Base-by-base conservation (phyloP, 2,329 filamentous ascomycete genomes). In the Ophiocordyceps camponoti-floridani region DNA sequence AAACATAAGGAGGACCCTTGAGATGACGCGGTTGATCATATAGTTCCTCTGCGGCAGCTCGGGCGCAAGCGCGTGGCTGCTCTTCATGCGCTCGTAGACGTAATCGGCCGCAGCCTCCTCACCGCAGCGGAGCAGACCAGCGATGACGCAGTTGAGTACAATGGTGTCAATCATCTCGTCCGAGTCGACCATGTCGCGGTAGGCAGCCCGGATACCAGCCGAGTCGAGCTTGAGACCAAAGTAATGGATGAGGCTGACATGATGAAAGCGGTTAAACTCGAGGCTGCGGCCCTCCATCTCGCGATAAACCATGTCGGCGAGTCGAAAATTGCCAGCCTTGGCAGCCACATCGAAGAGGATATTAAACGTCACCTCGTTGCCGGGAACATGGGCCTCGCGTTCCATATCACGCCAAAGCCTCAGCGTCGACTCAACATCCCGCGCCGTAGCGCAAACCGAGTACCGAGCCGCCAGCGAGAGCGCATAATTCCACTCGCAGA, bases 351-450 rank as follows among this genome's bases (percentile, higher is more conserved):
- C 84, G 53, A 94, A 95, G 12, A 98, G 71, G 42, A 95, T 82
- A 56, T 91, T 94, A 62, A 98, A 93, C 0, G 89, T 94, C n/a
- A 87, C 80, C 43, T 77, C 70, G 52, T 82, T 83, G 33, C 74
- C 79, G 51, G 65, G 64, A 13, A 86, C 60, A 1, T 74, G 72
- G 2, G 79, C 78, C 4, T 76, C 65, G 42, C 74, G 70, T 60
- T 98, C 91, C 87, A 96, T 96, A 53, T 91, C 79, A 50, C 75
- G 78, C 88, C 89, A 98, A 23, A 93, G 62, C 42, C 77, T 73
- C 41, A 98, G 67, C 0, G 84, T 79, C 5, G 76, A 72, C 27
- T 63, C 60, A 48, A 63, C 52, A 42, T 59, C 84, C 67, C 40
- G 84, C 61, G 58, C 87, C 72, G 38, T 70, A 54, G 41, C 72